Percentiles rank a stretch among this genome's conserved stretches.
Conservation (phyloP, 331 rosid genomes). For the Pyracantha coccinea region DNA sequence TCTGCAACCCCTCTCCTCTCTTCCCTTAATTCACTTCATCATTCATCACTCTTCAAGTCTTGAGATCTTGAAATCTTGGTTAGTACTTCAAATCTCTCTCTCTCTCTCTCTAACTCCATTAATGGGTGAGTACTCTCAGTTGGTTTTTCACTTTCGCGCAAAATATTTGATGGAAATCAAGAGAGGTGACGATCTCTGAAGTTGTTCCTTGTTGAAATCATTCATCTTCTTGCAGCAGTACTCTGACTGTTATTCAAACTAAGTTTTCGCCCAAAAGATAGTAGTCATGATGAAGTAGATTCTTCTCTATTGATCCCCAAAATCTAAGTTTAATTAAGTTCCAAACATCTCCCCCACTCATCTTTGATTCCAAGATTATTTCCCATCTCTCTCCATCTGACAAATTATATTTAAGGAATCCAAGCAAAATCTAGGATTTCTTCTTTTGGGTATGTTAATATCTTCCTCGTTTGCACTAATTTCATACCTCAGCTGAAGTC, state of each 20-base stretch:
- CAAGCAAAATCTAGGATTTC: constrained; percentile 25
- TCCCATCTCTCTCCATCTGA: neutral
- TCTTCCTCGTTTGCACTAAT: neutral
- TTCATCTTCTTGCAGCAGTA: neutral
- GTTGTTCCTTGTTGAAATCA: neutral
- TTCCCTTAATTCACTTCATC: neutral
- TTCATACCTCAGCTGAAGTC: neutral
- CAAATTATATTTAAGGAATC: constrained; percentile 15
- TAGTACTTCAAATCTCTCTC: neutral
- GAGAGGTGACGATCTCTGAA: neutral
- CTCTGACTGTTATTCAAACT: neutral
- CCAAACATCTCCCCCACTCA: neutral
- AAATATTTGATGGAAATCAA: too few relatives aligned
- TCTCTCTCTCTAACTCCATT: neutral
- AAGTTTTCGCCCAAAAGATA: neutral
- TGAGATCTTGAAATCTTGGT: neutral
- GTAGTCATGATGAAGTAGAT: neutral
- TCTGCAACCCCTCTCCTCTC: neutral
- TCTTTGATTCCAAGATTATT: neutral
- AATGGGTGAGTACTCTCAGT: neutral
- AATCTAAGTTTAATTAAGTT: neutral
- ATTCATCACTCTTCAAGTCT: neutral
- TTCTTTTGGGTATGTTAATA: constrained; percentile 3
- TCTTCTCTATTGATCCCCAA: neutral
- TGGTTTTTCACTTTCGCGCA: too few relatives aligned